Base-by-base conservation (phyloP, 2,329 filamentous ascomycete genomes). In the Raffaelea albimanens region DNA sequence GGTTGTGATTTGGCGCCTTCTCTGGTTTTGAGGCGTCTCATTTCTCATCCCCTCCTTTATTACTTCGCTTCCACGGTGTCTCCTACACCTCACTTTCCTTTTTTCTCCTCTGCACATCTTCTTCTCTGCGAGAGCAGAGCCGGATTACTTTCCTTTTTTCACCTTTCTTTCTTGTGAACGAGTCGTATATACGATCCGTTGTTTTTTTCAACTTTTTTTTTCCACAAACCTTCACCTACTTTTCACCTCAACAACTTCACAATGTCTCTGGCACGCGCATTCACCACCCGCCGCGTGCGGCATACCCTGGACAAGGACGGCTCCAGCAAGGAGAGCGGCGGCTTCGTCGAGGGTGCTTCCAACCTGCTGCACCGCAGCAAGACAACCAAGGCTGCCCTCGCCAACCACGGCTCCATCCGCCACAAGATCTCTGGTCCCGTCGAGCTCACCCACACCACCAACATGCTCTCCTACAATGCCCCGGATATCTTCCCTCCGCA, bases 381-480 rank as follows among this genome's bases (percentile, higher is more conserved):
- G 58, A 72, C 72, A 40, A 67, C 66, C 44, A 76, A 73, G 62
- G 54, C 55, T 2, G 39, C 53, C 5, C 64, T 59, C 63, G 71
- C 57, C 48, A 67, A 56, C 53, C 66, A 56, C 54, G 67, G 60
- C 64, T 72, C 59, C 46, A 69, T 81, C 55, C 78, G 83, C 50
- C 65, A 75, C 62, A 83, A 89, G 70, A 98, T 98, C 62, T 98
- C 93, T 1, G 80, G 76, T 3, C 93, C 93, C 1, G 76, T 95
- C 46, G 83, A 89, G 65, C 76, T 98, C 53, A 73, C 96, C 43
- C 94, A 93, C 50, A 95, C 91, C 5, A 97, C 93, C 57, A 98
- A 97, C 67, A 88, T 94, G 78, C 82, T 96, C 47, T 89, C 88
- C 8, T 95, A 95, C 75, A 91, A 91, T 61, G 90, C 93, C 10